These are phyloP conservation scores for Moricandia moricandioides DNA, from an alignment of 345 rosid genomes.

Conservation along the genomic window DNA sequence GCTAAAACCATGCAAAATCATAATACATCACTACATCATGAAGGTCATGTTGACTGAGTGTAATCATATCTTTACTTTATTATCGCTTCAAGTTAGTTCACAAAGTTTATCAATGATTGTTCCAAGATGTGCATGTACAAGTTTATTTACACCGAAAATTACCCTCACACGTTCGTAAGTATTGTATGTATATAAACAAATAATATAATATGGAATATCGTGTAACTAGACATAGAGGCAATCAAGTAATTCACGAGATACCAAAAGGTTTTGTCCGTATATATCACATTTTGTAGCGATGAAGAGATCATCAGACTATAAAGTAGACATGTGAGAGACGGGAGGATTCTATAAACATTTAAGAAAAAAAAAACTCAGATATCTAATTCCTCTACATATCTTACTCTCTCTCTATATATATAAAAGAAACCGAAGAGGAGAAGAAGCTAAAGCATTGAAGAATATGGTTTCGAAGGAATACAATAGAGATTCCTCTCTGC, in stretches of 20 bases:
- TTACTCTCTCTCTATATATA: neutral
- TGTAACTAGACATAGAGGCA: conserved; percentile 27
- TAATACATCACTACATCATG: too few relatives aligned
- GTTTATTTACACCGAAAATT: neutral
- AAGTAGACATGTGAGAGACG: conserved; percentile 37
- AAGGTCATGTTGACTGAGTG: neutral
- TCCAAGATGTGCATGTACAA: neutral
- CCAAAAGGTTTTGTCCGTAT: conserved; percentile 37
- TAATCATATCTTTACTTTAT: neutral
- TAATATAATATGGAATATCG: conserved; percentile 19
- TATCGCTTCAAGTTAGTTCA: neutral
- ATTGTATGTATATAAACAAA: neutral
- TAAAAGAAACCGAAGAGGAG: conserved; percentile 7
- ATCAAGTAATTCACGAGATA: conserved; percentile 36
- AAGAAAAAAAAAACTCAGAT: conserved; percentile 4
- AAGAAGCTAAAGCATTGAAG: conserved; percentile 15
- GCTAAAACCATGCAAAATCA: too few relatives aligned
- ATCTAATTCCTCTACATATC: neutral
- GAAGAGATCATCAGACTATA: conserved; percentile 22
- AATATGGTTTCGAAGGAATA: conserved; percentile 43
- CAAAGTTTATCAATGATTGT: neutral
- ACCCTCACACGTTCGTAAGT: neutral
- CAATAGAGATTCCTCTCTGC: conserved; percentile 43
- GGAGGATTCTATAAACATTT: conserved; percentile 22
- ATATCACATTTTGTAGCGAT: conserved; percentile 20